These are phyloP conservation scores for Celoporthe dispersa DNA, from an alignment of 2,329 filamentous ascomycete genomes.

Conservation along the genomic window DNA sequence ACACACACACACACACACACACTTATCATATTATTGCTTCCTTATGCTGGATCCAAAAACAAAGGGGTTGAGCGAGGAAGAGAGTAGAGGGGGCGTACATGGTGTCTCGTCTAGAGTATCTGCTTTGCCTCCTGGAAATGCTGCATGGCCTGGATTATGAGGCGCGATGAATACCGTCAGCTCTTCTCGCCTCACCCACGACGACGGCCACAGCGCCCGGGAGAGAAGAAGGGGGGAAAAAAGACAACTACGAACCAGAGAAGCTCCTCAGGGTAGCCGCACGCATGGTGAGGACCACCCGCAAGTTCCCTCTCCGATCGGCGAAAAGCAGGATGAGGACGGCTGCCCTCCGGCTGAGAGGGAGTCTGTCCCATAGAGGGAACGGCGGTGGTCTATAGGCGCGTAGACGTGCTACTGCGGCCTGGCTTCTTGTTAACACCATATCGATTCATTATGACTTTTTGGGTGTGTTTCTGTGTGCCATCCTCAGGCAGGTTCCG, in stretches of 20 bases:
- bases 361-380: conserved; percentile 64
- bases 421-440: conserved; percentile 45
- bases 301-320: conserved; percentile 78
- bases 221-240: neutral
- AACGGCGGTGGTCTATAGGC: conserved; percentile 65
- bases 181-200: neutral
- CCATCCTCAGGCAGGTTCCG: neutral
- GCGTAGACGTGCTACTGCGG: conserved; percentile 63
- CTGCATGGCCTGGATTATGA: conserved; percentile 66
- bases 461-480: neutral
- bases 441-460: conserved; percentile 27
- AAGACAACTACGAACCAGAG: conserved; percentile 55
- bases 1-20: no score
- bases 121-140: conserved; percentile 80
- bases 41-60: neutral
- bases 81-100: conserved; percentile 47
- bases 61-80: neutral
- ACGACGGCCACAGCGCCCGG: neutral
- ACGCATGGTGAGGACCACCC: conserved; percentile 71
- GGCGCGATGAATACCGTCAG: neutral
- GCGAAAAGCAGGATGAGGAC: conserved; percentile 89
- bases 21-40: neutral
- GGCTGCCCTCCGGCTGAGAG: conserved; percentile 73
- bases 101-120: conserved; percentile 62
- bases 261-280: conserved; percentile 66